Percentiles rank a stretch among this genome's conserved stretches.
These are phyloP conservation scores for Tolypocladium endophyticum DNA, from an alignment of 2,329 filamentous ascomycete genomes.

Conservation along the genomic window DNA sequence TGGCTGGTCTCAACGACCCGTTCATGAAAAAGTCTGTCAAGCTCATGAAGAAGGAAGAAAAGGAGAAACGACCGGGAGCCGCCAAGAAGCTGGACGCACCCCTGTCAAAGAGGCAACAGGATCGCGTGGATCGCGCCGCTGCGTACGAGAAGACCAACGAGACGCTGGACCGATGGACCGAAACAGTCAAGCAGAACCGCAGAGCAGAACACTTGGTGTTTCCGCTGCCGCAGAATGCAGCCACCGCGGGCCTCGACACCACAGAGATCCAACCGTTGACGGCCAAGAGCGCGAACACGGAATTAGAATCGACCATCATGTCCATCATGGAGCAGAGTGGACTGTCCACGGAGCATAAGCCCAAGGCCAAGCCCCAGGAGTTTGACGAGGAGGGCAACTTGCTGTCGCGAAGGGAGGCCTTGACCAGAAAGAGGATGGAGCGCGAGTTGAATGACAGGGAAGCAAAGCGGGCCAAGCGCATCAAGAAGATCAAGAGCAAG, in stretches of 20 bases:
- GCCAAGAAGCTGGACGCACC: constrained; percentile 69
- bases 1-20: constrained; percentile 62
- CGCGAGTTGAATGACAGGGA: constrained; percentile 83
- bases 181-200: constrained; percentile 90
- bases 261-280: constrained; percentile 56
- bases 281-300: constrained; percentile 56
- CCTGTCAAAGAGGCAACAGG: constrained; percentile 76
- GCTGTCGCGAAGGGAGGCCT: constrained; percentile 58
- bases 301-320: constrained; percentile 78
- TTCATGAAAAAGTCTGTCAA: constrained; percentile 72
- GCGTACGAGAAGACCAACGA: constrained; percentile 90
- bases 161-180: constrained; percentile 81
- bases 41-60: constrained; percentile 55
- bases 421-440: constrained; percentile 65
- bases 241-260: constrained; percentile 46
- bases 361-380: constrained; percentile 44
- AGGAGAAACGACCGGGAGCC: constrained; percentile 31
- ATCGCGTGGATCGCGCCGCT: constrained; percentile 66
- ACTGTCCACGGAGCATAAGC: constrained; percentile 40
- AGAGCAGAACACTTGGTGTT: constrained; percentile 85
- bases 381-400: constrained; percentile 63
- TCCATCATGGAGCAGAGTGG: constrained; percentile 86
- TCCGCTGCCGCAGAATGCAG: constrained; percentile 65
- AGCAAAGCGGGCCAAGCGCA: constrained; percentile 76
- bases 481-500: constrained; percentile 99